Base-by-base conservation (phyloP, 768 basidiomycete genomes). In the Agaricus bisporus region DNA sequence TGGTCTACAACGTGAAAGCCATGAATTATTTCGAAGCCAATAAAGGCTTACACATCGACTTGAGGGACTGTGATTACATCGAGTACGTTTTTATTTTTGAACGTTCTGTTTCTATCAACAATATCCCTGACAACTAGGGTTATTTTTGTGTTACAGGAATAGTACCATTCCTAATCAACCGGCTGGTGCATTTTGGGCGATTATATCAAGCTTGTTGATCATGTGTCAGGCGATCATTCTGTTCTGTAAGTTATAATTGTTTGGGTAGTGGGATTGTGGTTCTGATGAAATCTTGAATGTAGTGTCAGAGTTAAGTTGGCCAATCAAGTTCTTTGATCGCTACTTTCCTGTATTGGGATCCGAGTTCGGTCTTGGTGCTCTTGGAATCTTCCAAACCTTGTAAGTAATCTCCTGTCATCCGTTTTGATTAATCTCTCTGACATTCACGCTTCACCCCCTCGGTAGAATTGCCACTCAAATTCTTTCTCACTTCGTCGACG, bases 161-260 rank as follows among this genome's bases (percentile, higher is more conserved):
- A 88, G 85, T 68, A 91, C 91, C 0, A 89, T 97, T n/a, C 93
- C 93, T 2, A 91, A 93, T 69, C 93, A 95, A 67, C 75, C 91
- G 43, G 94, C 91, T 6, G 94, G 94, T 25, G 82, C 85, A 20
- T 95, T 97, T 70, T 97, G 92, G 90, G 86, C 91, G 2, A 81
- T 94, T 42, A 76, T 94, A 54, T 85, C 90, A 61, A 82, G 87
- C 41, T 70, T 95, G n/a, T 77, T 95, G 63, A 88, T 94, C 68
- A 76, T 91, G 53, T 84, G 88, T 70, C 86, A 93, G 66, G 78
- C 83, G 48, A 64, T 94, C 61, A 75, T 90, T 49, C 81, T 95
- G 49, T 70, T 92, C 56, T 66, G 81, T 82, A 51, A 59, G 81
- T 70, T 32, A 35, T 58, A 55, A 29, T 41, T 25, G 41, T 22